Percentiles rank a stretch among this genome's conserved stretches.
These are phyloP conservation scores for Colletotrichum sp. DNA, from an alignment of 2,329 filamentous ascomycete species.

Conservation along the genomic window DNA sequence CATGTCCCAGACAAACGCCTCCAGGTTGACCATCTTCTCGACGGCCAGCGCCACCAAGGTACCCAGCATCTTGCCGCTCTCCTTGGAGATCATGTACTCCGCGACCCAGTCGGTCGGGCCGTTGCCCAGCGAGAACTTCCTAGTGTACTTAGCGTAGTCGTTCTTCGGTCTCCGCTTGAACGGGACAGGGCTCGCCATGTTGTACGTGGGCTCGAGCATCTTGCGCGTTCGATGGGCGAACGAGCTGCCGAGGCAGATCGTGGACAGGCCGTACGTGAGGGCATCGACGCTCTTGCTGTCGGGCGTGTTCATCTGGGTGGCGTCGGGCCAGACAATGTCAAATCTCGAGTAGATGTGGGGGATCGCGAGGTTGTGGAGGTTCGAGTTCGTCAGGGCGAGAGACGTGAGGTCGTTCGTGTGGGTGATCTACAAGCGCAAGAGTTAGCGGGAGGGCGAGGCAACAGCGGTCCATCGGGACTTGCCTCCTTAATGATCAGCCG, in stretches of 20 bases:
- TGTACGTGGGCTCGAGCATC: conserved; percentile 29
- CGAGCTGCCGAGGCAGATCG: conserved; percentile 71
- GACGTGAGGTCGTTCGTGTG: conserved; percentile 84
- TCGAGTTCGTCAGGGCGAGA: conserved; percentile 78
- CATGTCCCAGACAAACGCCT: conserved; percentile 89
- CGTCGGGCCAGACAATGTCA: conserved; percentile 86
- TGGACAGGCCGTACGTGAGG: conserved; percentile 81
- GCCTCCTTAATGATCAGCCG: conserved; percentile 82
- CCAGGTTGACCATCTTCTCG: conserved; percentile 81
- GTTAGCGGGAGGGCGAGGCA: conserved; percentile 4
- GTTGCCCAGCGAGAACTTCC: conserved; percentile 86
- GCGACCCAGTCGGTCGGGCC: conserved; percentile 79
- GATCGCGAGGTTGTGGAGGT: conserved; percentile 75
- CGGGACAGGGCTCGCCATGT: conserved; percentile 18
- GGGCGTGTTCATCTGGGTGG: conserved; percentile 63
- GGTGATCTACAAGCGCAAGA: conserved; percentile 60
- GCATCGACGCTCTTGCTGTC: conserved; percentile 79
- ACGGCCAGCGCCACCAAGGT: conserved; percentile 80
- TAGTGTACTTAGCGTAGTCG: conserved; percentile 78
- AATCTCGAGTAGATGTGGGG: conserved; percentile 85
- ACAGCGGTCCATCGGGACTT: conserved; percentile 29
- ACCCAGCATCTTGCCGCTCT: conserved; percentile 87
- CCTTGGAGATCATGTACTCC: conserved; percentile 82
- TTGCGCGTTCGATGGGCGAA: conserved; percentile 45
- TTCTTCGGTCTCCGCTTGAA: conserved; percentile 44